These are phyloP conservation scores for Alternaria ethzedia DNA, from an alignment of 2,329 filamentous ascomycete genomes.

Conservation along the genomic window DNA sequence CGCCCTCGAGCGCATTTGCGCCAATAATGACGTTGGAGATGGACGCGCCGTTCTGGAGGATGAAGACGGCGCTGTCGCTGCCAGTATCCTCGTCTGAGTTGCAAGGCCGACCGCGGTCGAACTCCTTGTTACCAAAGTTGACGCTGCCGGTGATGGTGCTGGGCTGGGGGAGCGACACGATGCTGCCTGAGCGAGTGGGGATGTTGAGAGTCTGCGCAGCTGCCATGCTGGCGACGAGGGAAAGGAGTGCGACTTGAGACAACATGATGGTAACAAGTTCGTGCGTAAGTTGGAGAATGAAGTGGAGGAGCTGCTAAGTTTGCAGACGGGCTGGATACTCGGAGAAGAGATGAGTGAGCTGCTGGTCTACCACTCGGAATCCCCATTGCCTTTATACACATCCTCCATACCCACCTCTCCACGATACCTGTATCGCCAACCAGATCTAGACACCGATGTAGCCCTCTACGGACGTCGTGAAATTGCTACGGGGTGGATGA, in stretches of 20 bases:
- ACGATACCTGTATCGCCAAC: not conserved
- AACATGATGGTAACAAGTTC: slow-evolving; percentile 20
- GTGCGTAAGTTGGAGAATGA: not conserved
- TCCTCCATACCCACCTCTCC: not conserved
- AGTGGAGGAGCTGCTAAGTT: not conserved
- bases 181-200: slow-evolving; percentile 35
- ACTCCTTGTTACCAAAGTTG: slow-evolving; percentile 30
- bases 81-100: slow-evolving; percentile 32
- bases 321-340: not conserved
- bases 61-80: slow-evolving; percentile 55
- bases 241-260: slow-evolving; percentile 24
- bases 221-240: slow-evolving; percentile 31
- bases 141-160: slow-evolving; percentile 28
- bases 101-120: slow-evolving; percentile 28
- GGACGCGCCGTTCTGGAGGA: slow-evolving; percentile 57
- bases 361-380: not conserved
- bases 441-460: not conserved
- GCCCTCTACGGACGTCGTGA: not conserved
- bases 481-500: slow-evolving; percentile 11
- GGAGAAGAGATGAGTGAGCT: slow-evolving; percentile 1
- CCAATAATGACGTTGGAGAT: slow-evolving; percentile 63
- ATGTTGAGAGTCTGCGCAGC: slow-evolving; percentile 44
- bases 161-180: slow-evolving; percentile 36
- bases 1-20: slow-evolving; percentile 56
- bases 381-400: slow-evolving; percentile 2